Evolutionary conservation across 1,284 basidiomycete genomes (phyloP).

Genomic region (Xerocomus amazonicus): DNA sequence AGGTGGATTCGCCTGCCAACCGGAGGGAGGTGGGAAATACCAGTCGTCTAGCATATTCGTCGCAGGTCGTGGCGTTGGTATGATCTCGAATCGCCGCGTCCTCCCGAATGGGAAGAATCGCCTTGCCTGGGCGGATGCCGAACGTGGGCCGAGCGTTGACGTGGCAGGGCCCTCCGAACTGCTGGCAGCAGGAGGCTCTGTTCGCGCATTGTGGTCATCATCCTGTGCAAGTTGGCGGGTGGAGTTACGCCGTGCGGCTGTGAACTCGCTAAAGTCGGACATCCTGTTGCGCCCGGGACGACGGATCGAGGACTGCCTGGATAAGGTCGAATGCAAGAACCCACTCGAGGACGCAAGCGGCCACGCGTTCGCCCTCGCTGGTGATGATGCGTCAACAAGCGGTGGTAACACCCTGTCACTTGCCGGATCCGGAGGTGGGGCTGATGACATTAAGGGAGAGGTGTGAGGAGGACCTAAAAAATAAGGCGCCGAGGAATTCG

Average conservation of each 20-base stretch:
- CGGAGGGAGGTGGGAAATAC: slow-evolving; percentile 30
- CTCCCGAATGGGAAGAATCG: slow-evolving; percentile 34
- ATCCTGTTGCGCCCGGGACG: slow-evolving; percentile 49
- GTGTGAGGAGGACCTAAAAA: slow-evolving; percentile 23
- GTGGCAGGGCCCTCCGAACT: slow-evolving; percentile 5
- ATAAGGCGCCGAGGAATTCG: slow-evolving; percentile 26
- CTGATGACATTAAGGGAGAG: slow-evolving; percentile 21
- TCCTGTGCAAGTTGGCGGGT: slow-evolving; percentile 25
- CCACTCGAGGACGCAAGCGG: slow-evolving; percentile 26
- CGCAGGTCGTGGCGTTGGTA: slow-evolving; percentile 30
- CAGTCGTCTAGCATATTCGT: slow-evolving; percentile 30
- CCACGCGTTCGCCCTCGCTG: slow-evolving; percentile 22
- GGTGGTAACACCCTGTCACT: slow-evolving; percentile 28
- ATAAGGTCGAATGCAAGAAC: slow-evolving; percentile 30
- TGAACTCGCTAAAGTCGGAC: slow-evolving; percentile 66
- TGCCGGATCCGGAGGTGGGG: slow-evolving; percentile 17
- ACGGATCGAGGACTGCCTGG: slow-evolving; percentile 43
- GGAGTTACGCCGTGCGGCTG: slow-evolving; percentile 50
- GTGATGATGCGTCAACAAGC: slow-evolving; percentile 26
- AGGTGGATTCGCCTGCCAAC: slow-evolving; percentile 17
- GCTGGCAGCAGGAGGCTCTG: slow-evolving; percentile 9
- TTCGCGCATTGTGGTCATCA: slow-evolving; percentile 18
- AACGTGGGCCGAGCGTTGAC: slow-evolving; percentile 12
- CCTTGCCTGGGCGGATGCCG: slow-evolving; percentile 24
- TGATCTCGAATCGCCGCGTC: slow-evolving; percentile 29